A percentile compares a stretch with the other conserved stretches of the same genome.
These are phyloP conservation scores for Pythium inflatum DNA, from an alignment of 352 stramenopile genomes.

Conservation along the genomic window DNA sequence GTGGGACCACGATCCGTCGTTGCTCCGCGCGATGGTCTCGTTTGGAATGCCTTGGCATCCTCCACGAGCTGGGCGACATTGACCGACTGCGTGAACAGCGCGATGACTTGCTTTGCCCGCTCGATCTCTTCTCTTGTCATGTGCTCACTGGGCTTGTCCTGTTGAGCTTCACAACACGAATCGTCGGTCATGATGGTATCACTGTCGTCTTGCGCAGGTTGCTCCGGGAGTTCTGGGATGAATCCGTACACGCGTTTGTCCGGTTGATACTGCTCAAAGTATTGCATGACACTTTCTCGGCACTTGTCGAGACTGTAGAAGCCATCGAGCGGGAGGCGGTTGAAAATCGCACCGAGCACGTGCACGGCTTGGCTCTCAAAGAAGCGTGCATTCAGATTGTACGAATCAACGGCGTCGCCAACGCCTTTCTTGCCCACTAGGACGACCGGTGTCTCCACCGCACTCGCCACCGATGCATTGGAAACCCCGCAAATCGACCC, in stretches of 20 bases:
- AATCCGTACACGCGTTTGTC: constrained; percentile 84
- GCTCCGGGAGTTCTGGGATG: constrained; percentile 67
- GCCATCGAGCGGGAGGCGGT: constrained; percentile 90
- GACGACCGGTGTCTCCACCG: constrained; percentile 84
- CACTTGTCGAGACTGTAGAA: constrained; percentile 96
- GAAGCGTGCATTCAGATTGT: constrained; percentile 97
- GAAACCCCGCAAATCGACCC: constrained; percentile 83
- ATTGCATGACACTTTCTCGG: constrained; percentile 83
- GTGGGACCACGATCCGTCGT: not conserved
- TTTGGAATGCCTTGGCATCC: constrained; percentile 17
- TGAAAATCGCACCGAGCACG: constrained; percentile 97
- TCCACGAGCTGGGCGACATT: constrained; percentile 32
- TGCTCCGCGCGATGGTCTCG: not conserved
- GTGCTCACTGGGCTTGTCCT: constrained; percentile 7
- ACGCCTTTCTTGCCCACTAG: constrained; percentile 96
- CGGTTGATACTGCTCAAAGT: constrained; percentile 88
- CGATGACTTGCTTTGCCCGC: constrained; percentile 30
- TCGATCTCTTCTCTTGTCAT: constrained; percentile 30
- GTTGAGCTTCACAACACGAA: constrained; percentile 1
- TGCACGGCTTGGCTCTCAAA: constrained; percentile 91
- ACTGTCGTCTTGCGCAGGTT: not conserved
- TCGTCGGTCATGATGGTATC: constrained; percentile 31
- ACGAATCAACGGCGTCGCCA: constrained; percentile 96
- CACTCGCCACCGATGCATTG: constrained; percentile 70
- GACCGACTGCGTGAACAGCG: constrained; percentile 32